Conservation (phyloP, 257 asterid species). For the Solanum clarkiae region DNA sequence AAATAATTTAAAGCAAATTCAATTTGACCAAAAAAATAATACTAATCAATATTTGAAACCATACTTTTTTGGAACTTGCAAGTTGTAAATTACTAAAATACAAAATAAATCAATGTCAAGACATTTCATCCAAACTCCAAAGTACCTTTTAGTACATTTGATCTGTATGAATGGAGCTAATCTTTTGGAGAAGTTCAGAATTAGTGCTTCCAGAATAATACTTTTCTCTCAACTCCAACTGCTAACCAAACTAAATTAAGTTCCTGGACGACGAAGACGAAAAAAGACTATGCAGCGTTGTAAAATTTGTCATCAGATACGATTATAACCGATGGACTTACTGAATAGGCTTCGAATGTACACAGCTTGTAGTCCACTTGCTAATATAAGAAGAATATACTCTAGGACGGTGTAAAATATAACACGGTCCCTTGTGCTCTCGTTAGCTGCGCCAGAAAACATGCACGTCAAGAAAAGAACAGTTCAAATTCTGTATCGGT, state of each 20-base stretch:
- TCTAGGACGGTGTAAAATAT: constrained; percentile 67
- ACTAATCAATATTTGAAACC: neutral
- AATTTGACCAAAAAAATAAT: neutral
- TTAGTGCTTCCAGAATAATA: neutral
- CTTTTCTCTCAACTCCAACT: neutral
- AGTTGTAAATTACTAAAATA: neutral
- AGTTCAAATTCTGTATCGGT: neutral
- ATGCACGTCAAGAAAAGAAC: neutral
- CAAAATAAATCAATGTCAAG: neutral
- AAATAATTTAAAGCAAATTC: neutral
- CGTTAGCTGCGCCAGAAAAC: constrained; percentile 49
- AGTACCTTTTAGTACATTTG: neutral
- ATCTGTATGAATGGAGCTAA: neutral
- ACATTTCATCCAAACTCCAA: neutral
- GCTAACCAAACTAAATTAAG: neutral
- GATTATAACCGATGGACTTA: constrained; percentile 55
- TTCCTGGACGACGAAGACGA: neutral
- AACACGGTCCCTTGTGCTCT: constrained; percentile 71
- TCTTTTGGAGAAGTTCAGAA: neutral
- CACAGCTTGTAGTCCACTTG: constrained; percentile 54
- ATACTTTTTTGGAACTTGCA: neutral
- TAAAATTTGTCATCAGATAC: constrained; percentile 36
- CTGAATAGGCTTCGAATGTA: constrained; percentile 67
- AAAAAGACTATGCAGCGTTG: neutral
- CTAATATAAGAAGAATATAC: constrained; percentile 44